Conservation (phyloP, 495 filamentous ascomycete genomes). For the Trichoderma asperelloides region DNA sequence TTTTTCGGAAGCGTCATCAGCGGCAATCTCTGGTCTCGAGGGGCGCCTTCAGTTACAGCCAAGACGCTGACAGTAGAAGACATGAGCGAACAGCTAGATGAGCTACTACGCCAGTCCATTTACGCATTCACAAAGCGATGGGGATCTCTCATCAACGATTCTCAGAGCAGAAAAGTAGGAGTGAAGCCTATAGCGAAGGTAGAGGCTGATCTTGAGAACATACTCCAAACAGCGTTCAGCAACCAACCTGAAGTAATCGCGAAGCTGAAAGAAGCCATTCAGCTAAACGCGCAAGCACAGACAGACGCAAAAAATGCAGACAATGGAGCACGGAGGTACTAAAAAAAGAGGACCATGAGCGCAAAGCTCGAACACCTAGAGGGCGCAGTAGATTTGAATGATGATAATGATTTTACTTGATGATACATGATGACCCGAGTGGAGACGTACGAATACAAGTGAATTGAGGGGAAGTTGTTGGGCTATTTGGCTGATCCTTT, state of each 20-base stretch:
- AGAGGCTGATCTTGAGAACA: slow-evolving; percentile 39
- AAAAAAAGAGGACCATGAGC: background rate
- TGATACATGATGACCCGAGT: background rate
- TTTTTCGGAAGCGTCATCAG: slow-evolving; percentile 33
- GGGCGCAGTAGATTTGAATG: background rate
- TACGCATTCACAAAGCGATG: slow-evolving; percentile 66
- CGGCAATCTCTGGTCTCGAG: slow-evolving; percentile 27
- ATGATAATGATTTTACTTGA: background rate
- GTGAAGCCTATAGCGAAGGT: slow-evolving; percentile 29
- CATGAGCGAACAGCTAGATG: slow-evolving; percentile 75
- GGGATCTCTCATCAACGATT: slow-evolving; percentile 34
- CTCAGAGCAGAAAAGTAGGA: slow-evolving; percentile 23
- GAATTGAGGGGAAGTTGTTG: background rate
- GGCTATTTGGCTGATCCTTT: no score
- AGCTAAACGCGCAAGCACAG: slow-evolving; percentile 33
- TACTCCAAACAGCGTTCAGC: slow-evolving; percentile 34
- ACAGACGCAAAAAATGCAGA: slow-evolving; percentile 23
- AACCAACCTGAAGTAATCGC: slow-evolving; percentile 37
- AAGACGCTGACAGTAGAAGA: slow-evolving; percentile 35
- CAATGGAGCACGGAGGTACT: slow-evolving; percentile 18
- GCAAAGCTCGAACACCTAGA: background rate
- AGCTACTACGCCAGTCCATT: slow-evolving; percentile 65
- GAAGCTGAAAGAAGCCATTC: slow-evolving; percentile 42
- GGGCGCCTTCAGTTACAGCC: slow-evolving; percentile 8
- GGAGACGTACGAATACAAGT: background rate